These are phyloP conservation scores for Erodium maritimum DNA, from an alignment of 345 rosid genomes.

Conservation along the genomic window DNA sequence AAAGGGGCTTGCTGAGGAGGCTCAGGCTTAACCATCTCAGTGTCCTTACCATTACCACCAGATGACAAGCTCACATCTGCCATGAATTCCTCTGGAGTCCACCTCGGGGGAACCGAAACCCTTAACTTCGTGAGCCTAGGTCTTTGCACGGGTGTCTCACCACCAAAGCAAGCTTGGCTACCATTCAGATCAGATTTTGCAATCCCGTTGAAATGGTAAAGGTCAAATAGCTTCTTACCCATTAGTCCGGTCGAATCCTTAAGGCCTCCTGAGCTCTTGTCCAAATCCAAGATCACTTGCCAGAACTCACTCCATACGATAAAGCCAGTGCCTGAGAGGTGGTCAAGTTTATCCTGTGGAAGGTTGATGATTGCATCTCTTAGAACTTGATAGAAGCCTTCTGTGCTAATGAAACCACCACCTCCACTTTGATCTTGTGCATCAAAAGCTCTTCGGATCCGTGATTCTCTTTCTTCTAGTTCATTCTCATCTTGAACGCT, in stretches of 20 bases:
- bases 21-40: constrained; percentile 55
- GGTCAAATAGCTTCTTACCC: constrained; percentile 94
- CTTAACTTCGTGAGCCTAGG: constrained; percentile 83
- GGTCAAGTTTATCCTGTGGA: constrained; percentile 55
- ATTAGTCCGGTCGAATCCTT: constrained; percentile 84
- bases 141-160: constrained; percentile 60
- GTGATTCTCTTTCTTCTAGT: constrained; percentile 85
- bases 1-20: constrained; percentile 82
- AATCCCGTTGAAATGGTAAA: constrained; percentile 96
- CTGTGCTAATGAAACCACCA: constrained; percentile 88
- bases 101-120: constrained; percentile 95
- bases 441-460: constrained; percentile 81
- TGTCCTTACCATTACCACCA: constrained; percentile 35
- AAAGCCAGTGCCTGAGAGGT: constrained; percentile 63
- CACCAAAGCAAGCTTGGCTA: constrained; percentile 36
- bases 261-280: constrained; percentile 67
- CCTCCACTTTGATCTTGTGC: constrained; percentile 97
- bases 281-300: constrained; percentile 78
- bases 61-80: constrained; percentile 38
- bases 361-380: constrained; percentile 51
- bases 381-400: constrained; percentile 84
- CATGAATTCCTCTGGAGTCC: constrained; percentile 97
- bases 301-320: constrained; percentile 98
- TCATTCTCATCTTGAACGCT: constrained; percentile 89
- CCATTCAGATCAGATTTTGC: constrained; percentile 89